Conservation (phyloP, 306 rosid genomes). For the Lathyrus oleraceus region DNA sequence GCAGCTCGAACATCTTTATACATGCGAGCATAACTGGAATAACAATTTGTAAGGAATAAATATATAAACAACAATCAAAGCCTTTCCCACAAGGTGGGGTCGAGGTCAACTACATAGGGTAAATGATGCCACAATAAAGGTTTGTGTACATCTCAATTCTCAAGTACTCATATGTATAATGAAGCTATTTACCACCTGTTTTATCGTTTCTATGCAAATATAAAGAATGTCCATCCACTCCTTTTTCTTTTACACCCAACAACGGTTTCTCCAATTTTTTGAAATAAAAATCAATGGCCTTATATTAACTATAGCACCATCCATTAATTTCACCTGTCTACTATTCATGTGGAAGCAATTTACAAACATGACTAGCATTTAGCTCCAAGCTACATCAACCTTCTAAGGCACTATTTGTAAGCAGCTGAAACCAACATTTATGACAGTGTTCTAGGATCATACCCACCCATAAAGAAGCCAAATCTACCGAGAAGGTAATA, state of each 20-base stretch:
- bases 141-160: background rate
- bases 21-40: conserved; percentile 77
- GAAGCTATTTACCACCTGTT: conserved; percentile 20
- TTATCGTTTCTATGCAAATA: conserved; percentile 19
- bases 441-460: conserved; percentile 9
- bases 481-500: conserved; percentile 9
- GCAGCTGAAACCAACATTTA: conserved; percentile 8
- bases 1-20: conserved; percentile 99
- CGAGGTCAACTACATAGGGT: background rate
- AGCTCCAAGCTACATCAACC: conserved; percentile 1
- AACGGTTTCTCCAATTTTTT: conserved; percentile 1
- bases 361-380: conserved; percentile 8
- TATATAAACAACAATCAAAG: conserved; percentile 10
- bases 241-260: conserved; percentile 5
- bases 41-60: conserved; percentile 5
- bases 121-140: background rate
- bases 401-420: conserved; percentile 5
- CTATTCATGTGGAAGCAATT: conserved; percentile 1
- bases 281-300: background rate
- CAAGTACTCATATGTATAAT: background rate
- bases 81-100: background rate
- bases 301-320: background rate
- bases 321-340: conserved; percentile 14
- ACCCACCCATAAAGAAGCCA: conserved; percentile 16
- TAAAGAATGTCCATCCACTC: background rate